phyloP scores from a whole-genome alignment of 768 basidiomycete species.

The Boletus sp. region DNA sequence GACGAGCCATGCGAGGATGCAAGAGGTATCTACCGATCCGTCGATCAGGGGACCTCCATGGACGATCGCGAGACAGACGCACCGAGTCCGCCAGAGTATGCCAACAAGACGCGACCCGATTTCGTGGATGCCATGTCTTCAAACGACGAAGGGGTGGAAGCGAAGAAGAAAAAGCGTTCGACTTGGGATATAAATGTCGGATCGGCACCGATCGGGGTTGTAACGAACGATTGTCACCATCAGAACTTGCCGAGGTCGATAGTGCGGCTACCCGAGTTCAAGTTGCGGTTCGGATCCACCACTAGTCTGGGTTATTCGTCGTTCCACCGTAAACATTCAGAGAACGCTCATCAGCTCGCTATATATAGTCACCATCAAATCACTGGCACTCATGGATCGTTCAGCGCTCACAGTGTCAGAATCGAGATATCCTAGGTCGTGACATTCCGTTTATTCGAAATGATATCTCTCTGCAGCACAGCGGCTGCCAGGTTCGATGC shows the following conservation, averaged over 20 bases:
- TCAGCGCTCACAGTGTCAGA: too few species aligned
- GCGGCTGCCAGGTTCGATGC: too few species aligned
- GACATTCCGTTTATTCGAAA: too few species aligned
- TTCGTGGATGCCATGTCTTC: slow-evolving; percentile 31
- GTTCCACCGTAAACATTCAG: too few species aligned
- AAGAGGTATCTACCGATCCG: slow-evolving; percentile 76
- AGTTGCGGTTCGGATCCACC: too few species aligned
- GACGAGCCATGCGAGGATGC: slow-evolving; percentile 98
- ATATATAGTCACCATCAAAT: too few species aligned
- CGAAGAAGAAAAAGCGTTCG: not conserved
- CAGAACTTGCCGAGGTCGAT: not conserved
- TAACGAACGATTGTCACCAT: not conserved
- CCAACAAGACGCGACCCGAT: slow-evolving; percentile 86
- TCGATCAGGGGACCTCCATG: slow-evolving; percentile 4
- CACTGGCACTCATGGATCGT: too few species aligned
- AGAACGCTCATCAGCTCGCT: too few species aligned
- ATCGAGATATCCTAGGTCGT: too few species aligned
- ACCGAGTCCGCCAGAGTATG: slow-evolving; percentile 99
- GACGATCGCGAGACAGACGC: slow-evolving; percentile 30
- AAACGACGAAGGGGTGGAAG: not conserved
- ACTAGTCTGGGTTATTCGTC: too few species aligned
- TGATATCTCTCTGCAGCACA: too few species aligned
- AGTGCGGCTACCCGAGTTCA: not conserved
- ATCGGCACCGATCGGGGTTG: not conserved
- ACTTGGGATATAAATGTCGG: not conserved